phyloP scores from a whole-genome alignment of 2,329 filamentous ascomycete genomes.

The Endocalyx cinctus region DNA sequence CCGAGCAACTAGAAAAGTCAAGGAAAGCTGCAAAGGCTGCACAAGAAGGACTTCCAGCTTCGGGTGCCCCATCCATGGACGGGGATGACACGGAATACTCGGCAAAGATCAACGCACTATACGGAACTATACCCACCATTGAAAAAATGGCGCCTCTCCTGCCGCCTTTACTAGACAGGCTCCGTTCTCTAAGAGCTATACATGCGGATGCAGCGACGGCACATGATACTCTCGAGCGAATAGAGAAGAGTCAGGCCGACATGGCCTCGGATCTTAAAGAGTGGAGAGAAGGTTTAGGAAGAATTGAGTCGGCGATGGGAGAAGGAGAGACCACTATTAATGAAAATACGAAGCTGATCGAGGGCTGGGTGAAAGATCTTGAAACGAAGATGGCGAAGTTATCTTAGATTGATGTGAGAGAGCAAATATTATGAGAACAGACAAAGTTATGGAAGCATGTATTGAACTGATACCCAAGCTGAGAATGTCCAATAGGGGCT shows the following conservation, averaged over 20 bases:
- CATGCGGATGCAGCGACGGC: slow-evolving; percentile 85
- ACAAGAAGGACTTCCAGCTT: slow-evolving; percentile 52
- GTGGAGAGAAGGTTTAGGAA: slow-evolving; percentile 78
- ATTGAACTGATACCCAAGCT: slow-evolving; percentile 32
- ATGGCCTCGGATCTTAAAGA: slow-evolving; percentile 79
- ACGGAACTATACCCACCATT: slow-evolving; percentile 82
- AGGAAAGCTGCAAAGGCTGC: slow-evolving; percentile 58
- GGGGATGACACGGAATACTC: slow-evolving; percentile 63
- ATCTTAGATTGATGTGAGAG: slow-evolving; percentile 32
- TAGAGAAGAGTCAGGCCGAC: slow-evolving; percentile 76
- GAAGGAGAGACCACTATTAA: slow-evolving; percentile 67
- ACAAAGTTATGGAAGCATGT: slow-evolving; percentile 12
- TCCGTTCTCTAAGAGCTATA: slow-evolving; percentile 77
- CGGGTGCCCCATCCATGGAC: slow-evolving; percentile 37
- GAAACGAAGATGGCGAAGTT: slow-evolving; percentile 69
- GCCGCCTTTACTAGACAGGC: slow-evolving; percentile 76
- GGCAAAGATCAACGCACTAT: slow-evolving; percentile 86
- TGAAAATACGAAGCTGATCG: slow-evolving; percentile 78
- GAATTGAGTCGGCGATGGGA: slow-evolving; percentile 70
- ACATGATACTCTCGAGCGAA: slow-evolving; percentile 66
- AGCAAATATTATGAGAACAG: no score
- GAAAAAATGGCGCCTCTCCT: slow-evolving; percentile 81
- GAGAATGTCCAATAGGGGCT: no score
- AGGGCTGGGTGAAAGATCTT: slow-evolving; percentile 82
- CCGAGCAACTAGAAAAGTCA: slow-evolving; percentile 65